These are phyloP conservation scores for Apostasia shenzhenica DNA, from an alignment of 106 monocot genomes.

Conservation along the genomic window DNA sequence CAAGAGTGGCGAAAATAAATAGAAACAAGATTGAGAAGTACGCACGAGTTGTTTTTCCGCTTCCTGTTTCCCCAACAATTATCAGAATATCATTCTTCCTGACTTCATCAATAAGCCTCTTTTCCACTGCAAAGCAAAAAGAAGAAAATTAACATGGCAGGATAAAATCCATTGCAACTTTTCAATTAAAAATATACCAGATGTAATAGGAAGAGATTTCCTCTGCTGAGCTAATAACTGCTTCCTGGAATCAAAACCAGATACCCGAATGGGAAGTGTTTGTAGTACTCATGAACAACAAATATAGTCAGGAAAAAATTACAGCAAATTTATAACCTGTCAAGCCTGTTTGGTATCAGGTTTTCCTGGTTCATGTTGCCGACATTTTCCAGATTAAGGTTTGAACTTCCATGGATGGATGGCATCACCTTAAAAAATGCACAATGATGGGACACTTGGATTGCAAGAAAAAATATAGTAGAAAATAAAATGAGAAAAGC, in stretches of 20 bases:
- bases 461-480: too few species aligned
- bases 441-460: too few species aligned
- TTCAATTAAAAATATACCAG: slow-evolving; percentile 29
- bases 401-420: not conserved
- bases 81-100: slow-evolving; percentile 69
- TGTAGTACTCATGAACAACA: not conserved
- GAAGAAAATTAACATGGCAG: not conserved
- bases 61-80: slow-evolving; percentile 93
- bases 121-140: slow-evolving; percentile 40
- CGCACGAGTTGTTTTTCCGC: slow-evolving; percentile 96
- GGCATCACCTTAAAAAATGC: slow-evolving; percentile 12
- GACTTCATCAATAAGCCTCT: slow-evolving; percentile 76
- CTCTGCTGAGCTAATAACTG: slow-evolving; percentile 40
- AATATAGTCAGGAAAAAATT: not conserved
- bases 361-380: slow-evolving; percentile 13
- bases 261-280: too few species aligned
- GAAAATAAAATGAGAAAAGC: too few species aligned
- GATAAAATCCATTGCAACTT: not conserved
- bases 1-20: not conserved
- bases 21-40: not conserved
- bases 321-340: slow-evolving; percentile 2
- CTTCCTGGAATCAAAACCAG: slow-evolving; percentile 17
- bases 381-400: not conserved
- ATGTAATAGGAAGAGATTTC: slow-evolving; percentile 69
- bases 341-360: slow-evolving; percentile 9